Evolutionary conservation across 1,284 basidiomycete genomes (phyloP).

Genomic region (Anthracocystis setariae): DNA sequence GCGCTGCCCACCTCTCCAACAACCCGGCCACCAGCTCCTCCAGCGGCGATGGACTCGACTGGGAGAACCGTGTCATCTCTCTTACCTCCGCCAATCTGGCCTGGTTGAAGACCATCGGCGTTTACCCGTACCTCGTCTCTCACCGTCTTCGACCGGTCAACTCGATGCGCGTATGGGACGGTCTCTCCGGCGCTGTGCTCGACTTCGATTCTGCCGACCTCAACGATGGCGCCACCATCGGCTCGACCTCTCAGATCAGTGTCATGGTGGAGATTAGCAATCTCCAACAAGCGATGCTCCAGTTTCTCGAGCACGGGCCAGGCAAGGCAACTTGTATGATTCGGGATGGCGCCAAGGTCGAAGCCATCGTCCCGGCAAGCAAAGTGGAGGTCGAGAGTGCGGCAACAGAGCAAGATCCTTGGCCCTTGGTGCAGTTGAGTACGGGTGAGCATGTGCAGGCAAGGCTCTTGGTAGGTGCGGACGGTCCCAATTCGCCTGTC

Average conservation of each 20-base stretch:
- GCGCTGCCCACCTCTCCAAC: constrained; percentile 15
- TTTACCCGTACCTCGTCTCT: constrained; percentile 46
- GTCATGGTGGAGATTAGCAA: constrained; percentile 65
- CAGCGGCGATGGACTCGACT: constrained; percentile 41
- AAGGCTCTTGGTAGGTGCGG: constrained; percentile 82
- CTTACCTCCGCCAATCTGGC: constrained; percentile 60
- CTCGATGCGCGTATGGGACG: constrained; percentile 66
- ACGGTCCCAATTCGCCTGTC: constrained; percentile 94
- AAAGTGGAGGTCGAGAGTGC: constrained; percentile 47
- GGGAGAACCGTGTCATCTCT: constrained; percentile 66
- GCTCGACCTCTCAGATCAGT: constrained; percentile 40
- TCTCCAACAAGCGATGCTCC: constrained; percentile 64
- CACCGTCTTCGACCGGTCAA: constrained; percentile 53
- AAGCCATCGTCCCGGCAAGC: constrained; percentile 71
- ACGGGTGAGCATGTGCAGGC: constrained; percentile 16
- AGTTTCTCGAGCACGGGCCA: constrained; percentile 43
- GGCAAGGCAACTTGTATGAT: constrained; percentile 68
- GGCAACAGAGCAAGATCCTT: constrained; percentile 62
- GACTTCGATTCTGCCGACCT: constrained; percentile 56
- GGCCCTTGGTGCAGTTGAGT: constrained; percentile 36
- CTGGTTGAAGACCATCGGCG: constrained; percentile 62
- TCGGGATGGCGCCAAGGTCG: constrained; percentile 77
- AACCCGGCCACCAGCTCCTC: constrained; percentile 18
- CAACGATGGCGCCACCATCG: constrained; percentile 2
- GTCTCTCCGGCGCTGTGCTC: constrained; percentile 59